phyloP scores from a whole-genome alignment of 2,329 filamentous ascomycete genomes.

The Plectosphaerella cucumerina region DNA sequence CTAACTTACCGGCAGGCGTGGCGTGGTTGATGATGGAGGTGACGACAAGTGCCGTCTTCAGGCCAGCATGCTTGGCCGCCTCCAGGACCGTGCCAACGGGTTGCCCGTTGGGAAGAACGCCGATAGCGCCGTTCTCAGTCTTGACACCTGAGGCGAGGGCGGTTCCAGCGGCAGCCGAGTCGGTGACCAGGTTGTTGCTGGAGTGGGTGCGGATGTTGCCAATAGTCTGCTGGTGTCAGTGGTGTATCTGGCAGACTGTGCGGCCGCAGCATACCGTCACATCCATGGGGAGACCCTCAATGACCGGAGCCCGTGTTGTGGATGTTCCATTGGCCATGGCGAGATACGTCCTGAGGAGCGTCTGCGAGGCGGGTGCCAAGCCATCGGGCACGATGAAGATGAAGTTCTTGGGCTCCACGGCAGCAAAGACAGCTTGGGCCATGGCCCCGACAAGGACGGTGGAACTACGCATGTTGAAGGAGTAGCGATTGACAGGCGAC shows the following conservation, averaged over 20 bases:
- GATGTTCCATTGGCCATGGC: conserved; percentile 7
- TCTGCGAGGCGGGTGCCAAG: conserved; percentile 8
- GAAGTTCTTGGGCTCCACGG: conserved; percentile 13
- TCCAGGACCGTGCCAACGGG: conserved; percentile 31
- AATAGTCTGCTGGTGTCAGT: conserved; percentile 3
- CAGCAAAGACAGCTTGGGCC: conserved; percentile 8
- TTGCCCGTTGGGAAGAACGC: conserved; percentile 21
- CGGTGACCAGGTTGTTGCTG: conserved; percentile 29
- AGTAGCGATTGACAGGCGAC: too few species aligned
- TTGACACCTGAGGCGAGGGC: conserved; percentile 32
- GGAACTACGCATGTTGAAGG: conserved; percentile 7
- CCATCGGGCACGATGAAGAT: conserved; percentile 15
- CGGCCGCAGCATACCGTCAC: background rate
- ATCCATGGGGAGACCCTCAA: background rate
- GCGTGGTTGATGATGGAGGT: conserved; percentile 30
- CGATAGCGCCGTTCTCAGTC: conserved; percentile 30
- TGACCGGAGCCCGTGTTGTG: conserved; percentile 3
- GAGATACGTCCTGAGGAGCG: conserved; percentile 8
- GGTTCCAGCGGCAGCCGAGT: conserved; percentile 31
- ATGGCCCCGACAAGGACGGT: conserved; percentile 7
- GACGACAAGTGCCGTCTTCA: conserved; percentile 30
- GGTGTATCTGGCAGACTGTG: background rate
- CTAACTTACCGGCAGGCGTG: conserved; percentile 15
- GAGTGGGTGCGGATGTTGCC: conserved; percentile 16
- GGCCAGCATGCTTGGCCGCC: conserved; percentile 29